These are phyloP conservation scores for Garcia nutans DNA, from an alignment of 345 rosid genomes.

Conservation along the genomic window DNA sequence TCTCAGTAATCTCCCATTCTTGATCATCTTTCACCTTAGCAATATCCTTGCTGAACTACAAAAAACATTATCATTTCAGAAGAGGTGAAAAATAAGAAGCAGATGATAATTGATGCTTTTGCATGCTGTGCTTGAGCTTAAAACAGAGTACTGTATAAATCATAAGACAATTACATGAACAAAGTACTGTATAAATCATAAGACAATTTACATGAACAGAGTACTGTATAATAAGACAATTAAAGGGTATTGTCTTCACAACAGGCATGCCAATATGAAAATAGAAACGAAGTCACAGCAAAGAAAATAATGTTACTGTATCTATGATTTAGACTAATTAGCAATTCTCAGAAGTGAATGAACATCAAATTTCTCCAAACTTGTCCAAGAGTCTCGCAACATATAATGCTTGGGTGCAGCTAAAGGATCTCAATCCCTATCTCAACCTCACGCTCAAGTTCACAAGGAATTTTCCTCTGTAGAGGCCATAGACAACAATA, in stretches of 20 bases:
- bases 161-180: background rate
- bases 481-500: too few species aligned
- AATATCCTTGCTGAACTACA: conserved; percentile 77
- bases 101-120: background rate
- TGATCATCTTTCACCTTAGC: conserved; percentile 82
- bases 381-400: background rate
- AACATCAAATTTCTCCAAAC: background rate
- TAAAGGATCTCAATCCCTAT: background rate
- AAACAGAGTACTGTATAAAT: background rate
- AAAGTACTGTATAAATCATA: background rate
- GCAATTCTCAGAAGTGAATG: background rate
- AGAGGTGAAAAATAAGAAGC: background rate
- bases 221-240: background rate
- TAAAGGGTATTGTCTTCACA: too few species aligned
- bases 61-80: conserved; percentile 24
- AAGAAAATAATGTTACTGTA: background rate
- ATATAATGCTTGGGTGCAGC: background rate
- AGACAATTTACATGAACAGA: background rate
- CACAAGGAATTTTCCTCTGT: too few species aligned
- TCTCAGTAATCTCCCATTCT: conserved; percentile 90
- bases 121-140: conserved; percentile 1
- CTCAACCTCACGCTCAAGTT: background rate
- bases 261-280: background rate
- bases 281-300: background rate
- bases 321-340: background rate